Conservation (phyloP, 306 rosid genomes). For the Castanospermum australe region DNA sequence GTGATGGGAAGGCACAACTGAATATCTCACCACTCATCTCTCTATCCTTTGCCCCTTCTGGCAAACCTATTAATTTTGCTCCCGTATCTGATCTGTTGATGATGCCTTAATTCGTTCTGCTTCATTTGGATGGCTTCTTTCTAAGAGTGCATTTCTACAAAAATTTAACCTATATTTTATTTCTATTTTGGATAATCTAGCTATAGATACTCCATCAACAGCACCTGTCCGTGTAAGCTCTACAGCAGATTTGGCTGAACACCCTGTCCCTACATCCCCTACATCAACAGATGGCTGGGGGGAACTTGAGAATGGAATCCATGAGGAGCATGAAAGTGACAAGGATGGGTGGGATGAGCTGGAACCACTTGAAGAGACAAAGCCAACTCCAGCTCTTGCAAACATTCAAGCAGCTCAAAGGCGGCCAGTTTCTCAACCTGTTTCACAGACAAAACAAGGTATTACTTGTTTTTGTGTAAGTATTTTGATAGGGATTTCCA, state of each 20-base stretch:
- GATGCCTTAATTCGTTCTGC: constrained; percentile 6
- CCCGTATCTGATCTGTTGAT: constrained; percentile 7
- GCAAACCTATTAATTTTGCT: not conserved
- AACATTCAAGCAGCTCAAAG: constrained; percentile 96
- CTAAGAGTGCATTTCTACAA: not conserved
- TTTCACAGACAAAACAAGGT: constrained; percentile 74
- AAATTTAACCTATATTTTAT: constrained; percentile 4
- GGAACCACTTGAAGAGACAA: constrained; percentile 81
- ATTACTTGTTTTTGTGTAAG: constrained; percentile 21
- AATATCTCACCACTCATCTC: not conserved
- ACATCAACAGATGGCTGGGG: constrained; percentile 99
- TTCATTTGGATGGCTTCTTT: not conserved
- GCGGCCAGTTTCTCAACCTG: constrained; percentile 78
- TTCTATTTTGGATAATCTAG: constrained; percentile 45
- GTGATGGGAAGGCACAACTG: not conserved
- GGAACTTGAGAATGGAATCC: constrained; percentile 83
- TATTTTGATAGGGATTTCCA: constrained; percentile 12
- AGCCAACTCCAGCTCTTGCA: constrained; percentile 70
- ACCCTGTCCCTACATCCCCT: constrained; percentile 72
- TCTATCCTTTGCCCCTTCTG: not conserved
- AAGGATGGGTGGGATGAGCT: constrained; percentile 97
- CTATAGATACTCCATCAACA: constrained; percentile 58
- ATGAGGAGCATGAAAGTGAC: constrained; percentile 65
- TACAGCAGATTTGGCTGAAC: constrained; percentile 68
- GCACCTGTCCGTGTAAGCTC: constrained; percentile 58